These are phyloP conservation scores for Rhodotorula sp. DNA, from an alignment of 1,284 basidiomycete genomes.

Conservation along the genomic window DNA sequence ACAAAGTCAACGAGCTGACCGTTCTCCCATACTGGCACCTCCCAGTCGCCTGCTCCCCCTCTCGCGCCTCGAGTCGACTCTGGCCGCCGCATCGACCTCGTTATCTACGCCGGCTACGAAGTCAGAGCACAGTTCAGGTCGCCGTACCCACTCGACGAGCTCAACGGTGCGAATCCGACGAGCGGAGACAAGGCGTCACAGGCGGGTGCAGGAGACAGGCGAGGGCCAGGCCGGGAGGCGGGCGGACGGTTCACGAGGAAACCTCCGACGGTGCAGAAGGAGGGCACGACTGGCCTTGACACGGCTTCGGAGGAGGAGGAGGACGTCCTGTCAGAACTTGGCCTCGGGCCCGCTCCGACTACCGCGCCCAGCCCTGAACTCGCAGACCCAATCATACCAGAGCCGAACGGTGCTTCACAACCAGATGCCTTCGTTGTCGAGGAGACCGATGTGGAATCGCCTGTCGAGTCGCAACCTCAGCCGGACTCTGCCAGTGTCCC, in stretches of 20 bases:
- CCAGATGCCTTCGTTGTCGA: no score
- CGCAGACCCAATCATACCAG: no score
- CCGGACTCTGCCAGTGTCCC: no score
- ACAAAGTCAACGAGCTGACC: neutral
- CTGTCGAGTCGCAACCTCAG: no score
- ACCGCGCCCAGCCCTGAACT: no score
- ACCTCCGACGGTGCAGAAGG: neutral
- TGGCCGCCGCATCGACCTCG: constrained; percentile 17
- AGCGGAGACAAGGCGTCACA: neutral
- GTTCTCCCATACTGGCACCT: neutral
- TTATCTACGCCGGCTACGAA: constrained; percentile 38
- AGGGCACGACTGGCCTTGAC: neutral
- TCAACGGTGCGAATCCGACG: neutral
- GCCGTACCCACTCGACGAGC: constrained; percentile 42
- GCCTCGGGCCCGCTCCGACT: no score
- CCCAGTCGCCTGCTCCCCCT: neutral
- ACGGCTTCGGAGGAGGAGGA: no score
- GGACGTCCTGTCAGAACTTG: no score
- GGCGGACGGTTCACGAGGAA: constrained; percentile 11
- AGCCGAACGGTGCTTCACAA: no score
- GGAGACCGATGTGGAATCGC: no score
- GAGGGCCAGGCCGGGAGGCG: neutral
- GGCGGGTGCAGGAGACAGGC: neutral
- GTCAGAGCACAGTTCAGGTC: constrained; percentile 38
- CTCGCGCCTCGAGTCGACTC: neutral